Conservation (phyloP, 176 grass and related monocot genomes). For the Luzula sylvatica region DNA sequence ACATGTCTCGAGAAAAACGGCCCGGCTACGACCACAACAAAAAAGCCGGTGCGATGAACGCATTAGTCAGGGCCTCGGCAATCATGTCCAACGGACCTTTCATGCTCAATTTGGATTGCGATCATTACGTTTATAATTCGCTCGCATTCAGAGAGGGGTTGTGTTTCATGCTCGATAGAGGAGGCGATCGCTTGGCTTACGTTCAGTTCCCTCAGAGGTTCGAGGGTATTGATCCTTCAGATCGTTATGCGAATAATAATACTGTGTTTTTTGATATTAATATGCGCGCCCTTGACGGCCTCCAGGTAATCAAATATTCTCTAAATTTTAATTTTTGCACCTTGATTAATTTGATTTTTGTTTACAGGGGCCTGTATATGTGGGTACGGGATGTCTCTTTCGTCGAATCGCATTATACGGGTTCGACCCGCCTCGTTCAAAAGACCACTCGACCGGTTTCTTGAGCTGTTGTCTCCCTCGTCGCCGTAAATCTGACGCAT, state of each 20-base stretch:
- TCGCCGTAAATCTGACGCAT: constrained; percentile 24
- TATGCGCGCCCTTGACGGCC: constrained; percentile 96
- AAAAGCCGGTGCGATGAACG: constrained; percentile 97
- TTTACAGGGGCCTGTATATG: constrained; percentile 68
- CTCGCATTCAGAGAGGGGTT: constrained; percentile 74
- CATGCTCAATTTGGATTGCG: constrained; percentile 96
- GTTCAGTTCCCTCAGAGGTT: constrained; percentile 93
- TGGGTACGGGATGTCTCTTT: constrained; percentile 95
- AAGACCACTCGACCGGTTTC: constrained; percentile 54
- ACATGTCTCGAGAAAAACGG: constrained; percentile 84
- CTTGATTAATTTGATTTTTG: neutral
- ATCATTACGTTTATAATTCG: constrained; percentile 95
- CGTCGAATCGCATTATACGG: constrained; percentile 92
- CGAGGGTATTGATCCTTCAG: constrained; percentile 93
- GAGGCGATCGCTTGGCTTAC: constrained; percentile 78
- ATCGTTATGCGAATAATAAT: constrained; percentile 95
- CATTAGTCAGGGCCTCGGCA: constrained; percentile 87
- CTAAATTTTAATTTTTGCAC: neutral
- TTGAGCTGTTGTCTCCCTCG: constrained; percentile 62
- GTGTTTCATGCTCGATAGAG: constrained; percentile 99
- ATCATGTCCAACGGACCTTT: constrained; percentile 96
- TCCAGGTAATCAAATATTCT: constrained; percentile 21
- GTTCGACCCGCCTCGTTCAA: constrained; percentile 78
- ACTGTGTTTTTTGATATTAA: constrained; percentile 98
- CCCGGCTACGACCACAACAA: constrained; percentile 97